Conservation (phyloP, 805 yeast species). For the Isabelozyma pseudorhagii region DNA sequence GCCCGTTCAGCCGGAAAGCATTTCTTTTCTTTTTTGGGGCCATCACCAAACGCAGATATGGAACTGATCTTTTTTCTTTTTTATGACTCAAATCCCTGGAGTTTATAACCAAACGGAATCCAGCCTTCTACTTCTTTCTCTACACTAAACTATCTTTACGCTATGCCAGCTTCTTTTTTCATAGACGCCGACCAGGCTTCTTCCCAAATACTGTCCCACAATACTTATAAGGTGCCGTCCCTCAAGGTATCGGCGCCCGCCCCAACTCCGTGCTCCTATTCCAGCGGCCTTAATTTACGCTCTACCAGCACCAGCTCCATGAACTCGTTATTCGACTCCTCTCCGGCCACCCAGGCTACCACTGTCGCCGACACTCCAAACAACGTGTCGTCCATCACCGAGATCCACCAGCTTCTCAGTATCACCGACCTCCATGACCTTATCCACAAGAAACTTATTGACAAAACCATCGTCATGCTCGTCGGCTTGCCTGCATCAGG, state of each 20-base stretch:
- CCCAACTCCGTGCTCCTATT: not conserved
- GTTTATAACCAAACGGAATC: not conserved
- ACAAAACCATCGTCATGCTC: slow-evolving; percentile 22
- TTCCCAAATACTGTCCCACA: no score
- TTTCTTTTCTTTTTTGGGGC: not conserved
- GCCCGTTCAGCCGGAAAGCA: not conserved
- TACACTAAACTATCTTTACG: no score
- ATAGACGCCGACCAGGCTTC: not conserved
- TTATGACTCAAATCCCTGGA: not conserved
- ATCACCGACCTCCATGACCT: not conserved
- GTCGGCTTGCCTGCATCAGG: slow-evolving; percentile 44
- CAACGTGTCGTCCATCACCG: not conserved
- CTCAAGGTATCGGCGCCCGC: not conserved
- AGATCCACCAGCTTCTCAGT: not conserved
- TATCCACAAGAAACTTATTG: not conserved
- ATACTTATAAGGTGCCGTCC: not conserved
- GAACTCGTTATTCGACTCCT: slow-evolving; percentile 25
- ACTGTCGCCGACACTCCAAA: not conserved
- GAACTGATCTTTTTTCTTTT: not conserved
- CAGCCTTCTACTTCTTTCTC: not conserved
- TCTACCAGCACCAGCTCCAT: slow-evolving; percentile 14
- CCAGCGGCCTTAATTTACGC: not conserved
- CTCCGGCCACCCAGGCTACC: slow-evolving; percentile 3
- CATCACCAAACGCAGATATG: not conserved
- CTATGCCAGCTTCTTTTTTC: not conserved